These are phyloP conservation scores for Papiliotrema laurentii DNA, from an alignment of 1,284 basidiomycete species.

Conservation along the genomic window DNA sequence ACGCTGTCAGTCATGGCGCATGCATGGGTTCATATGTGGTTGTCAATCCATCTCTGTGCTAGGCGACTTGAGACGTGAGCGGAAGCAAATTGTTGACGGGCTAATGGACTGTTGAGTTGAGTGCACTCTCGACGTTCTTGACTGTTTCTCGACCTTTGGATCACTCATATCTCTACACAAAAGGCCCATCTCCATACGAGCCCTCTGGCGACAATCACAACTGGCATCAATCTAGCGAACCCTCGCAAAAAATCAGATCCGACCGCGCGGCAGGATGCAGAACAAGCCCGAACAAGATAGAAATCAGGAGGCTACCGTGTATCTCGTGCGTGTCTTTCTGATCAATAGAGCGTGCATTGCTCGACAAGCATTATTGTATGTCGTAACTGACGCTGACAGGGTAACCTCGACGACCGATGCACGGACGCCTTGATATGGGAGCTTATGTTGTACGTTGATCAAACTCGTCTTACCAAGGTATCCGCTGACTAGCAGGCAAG, in stretches of 20 bases:
- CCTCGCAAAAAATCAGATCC: neutral
- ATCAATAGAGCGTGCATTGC: neutral
- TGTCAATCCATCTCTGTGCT: neutral
- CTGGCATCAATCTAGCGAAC: no score
- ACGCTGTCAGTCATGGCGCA: neutral
- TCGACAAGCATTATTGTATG: neutral
- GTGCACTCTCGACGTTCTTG: neutral
- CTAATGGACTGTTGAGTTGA: neutral
- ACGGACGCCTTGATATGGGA: conserved; percentile 96
- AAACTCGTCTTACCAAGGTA: neutral
- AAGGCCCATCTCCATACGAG: neutral
- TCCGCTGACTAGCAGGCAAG: conserved; percentile 56
- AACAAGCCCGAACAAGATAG: conserved; percentile 69
- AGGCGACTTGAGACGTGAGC: neutral
- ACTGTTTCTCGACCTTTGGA: neutral
- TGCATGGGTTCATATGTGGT: neutral
- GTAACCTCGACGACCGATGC: conserved; percentile 93
- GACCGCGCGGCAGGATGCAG: conserved; percentile 24
- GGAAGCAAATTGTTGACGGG: conserved; percentile 1
- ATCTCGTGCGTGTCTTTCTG: conserved; percentile 60
- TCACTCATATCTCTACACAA: neutral
- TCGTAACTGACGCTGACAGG: conserved; percentile 53
- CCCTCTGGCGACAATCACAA: neutral
- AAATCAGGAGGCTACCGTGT: conserved; percentile 92
- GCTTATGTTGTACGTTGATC: conserved; percentile 68